Evolutionary conservation across 192 early-diverging fungal species (phyloP), one percentile per base, ranked within the genome.

Genomic region (Linnemannia elongata): DNA sequence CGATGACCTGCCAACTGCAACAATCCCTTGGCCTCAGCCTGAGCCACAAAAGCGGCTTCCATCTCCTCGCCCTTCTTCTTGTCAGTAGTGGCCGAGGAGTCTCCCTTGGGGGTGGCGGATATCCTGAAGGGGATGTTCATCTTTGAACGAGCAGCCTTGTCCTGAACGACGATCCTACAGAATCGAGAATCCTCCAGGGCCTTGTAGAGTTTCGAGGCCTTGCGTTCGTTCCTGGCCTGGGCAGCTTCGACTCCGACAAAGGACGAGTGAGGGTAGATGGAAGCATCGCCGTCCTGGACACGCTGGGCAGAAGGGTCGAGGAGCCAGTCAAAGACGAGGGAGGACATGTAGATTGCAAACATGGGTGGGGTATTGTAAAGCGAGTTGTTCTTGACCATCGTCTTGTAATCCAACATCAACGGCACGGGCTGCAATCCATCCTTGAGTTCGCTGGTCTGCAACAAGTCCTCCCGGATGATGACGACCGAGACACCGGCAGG

Each of bases 341-440:
- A 94, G 12, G 96, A 93, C 63, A 99, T 94, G 89, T 99, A 99
- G 80, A 99, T 97, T 6, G 96, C 86, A 89, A 96, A 99, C 55
- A 96, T 97, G 20, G 98, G 98, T 57, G 98, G 98, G 41, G 98
- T 99, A 82, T 99, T 98, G 92, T 98, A 98, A 87, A 99, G 91
- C 6, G 97, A 98, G 74, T 94, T 91, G 77, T 96, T 94, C 57
- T 95, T 92, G 72, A 90, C 93, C 90, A 93, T 94, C 79, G 94
- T 94, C 90, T 94, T 92, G 92, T 94, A 99, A 89, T 98, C 96
- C 49, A 99, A 87, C 92, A 98, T 96, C 38, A 94, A 82, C 2
- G 98, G 95, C 1, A 91, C 83, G 22, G 93, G 89, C 15, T 44
- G 8, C 3, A 88, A 47, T 0, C 87, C 87, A 44, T 82, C 68